Evolutionary conservation across 352 stramenopile species (phyloP).

Genomic region (Phytophthora hybrid): DNA sequence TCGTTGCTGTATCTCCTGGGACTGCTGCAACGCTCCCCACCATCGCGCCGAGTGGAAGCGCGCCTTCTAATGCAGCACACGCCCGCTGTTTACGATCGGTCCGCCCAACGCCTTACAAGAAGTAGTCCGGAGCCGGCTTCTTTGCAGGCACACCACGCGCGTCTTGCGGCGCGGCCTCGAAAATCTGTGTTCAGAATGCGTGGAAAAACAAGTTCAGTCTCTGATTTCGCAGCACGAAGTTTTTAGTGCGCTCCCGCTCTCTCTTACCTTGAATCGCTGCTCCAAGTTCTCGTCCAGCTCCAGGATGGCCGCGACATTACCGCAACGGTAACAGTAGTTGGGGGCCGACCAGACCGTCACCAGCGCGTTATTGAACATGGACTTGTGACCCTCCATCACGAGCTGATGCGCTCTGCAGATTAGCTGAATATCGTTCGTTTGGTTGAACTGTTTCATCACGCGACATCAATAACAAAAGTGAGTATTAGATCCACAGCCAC

Average conservation of each 20-base stretch:
- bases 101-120: constrained; percentile 89
- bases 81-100: constrained; percentile 38
- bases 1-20: constrained; percentile 22
- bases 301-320: constrained; percentile 98
- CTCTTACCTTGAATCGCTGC: constrained; percentile 84
- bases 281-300: constrained; percentile 98
- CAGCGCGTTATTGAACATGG: constrained; percentile 98
- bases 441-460: constrained; percentile 92
- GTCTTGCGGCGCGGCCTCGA: constrained; percentile 98
- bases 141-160: constrained; percentile 97
- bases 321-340: constrained; percentile 99
- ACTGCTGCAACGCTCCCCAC: constrained; percentile 32
- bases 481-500: not conserved
- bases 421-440: constrained; percentile 97
- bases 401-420: constrained; percentile 99
- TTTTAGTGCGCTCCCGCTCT: not conserved
- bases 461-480: constrained; percentile 10
- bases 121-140: constrained; percentile 99
- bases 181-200: constrained; percentile 84
- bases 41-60: constrained; percentile 36
- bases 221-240: constrained; percentile 15
- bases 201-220: constrained; percentile 23
- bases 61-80: constrained; percentile 48
- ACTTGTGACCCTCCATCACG: constrained; percentile 92
- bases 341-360: constrained; percentile 99